Base-by-base conservation (phyloP, 1,284 basidiomycete species). In the Ustilago loliicola region DNA sequence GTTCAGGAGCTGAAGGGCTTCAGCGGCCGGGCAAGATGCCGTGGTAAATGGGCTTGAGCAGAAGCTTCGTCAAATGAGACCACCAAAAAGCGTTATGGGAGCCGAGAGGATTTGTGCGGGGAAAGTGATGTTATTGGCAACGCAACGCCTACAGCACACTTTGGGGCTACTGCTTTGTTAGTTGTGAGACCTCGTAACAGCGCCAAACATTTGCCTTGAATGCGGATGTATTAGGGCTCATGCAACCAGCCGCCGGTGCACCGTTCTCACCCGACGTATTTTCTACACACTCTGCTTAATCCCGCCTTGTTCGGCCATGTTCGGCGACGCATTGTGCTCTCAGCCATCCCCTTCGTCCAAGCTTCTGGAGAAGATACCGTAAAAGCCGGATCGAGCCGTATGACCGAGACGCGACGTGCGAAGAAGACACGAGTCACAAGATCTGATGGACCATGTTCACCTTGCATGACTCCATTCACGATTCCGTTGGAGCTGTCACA, bases 201-300 rank as follows among this genome's bases (percentile, higher is more conserved):
- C 13, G 38, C 38, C 15, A 40, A 5, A 17, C 11, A 45, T 2
- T 21, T 23, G 6, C 29, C 1, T 17, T 13, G 17, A 34, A 4
- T 30, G 50, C 51, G 51, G 51, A 5, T n/a, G 51, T 34, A 53
- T 1, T 19, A 19, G 51, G 29, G 29, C 29, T 53, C 30, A 34
- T 36, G 32, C 51, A 11, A 17, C 30, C 19, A 53, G 51, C 51
- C 30, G 51, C 51, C 32, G 51, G 51, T n/a, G 50, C 13, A 50
- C 51, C 51, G 51, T 13, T 53, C 51, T 21, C 13, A 21, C 27
- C 51, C 51, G 51, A 34, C 21, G 10, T n/a, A 4, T 30, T 3
- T 53, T 30, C 48, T 17, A 23, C 48, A 50, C 48, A 50, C 25
- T 30, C 10, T 48, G 7, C 45, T 23, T 48, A 21, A 25, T 25